Evolutionary conservation across 2,329 filamentous ascomycete species (phyloP).

Genomic region (Colletotrichum shisoi): DNA sequence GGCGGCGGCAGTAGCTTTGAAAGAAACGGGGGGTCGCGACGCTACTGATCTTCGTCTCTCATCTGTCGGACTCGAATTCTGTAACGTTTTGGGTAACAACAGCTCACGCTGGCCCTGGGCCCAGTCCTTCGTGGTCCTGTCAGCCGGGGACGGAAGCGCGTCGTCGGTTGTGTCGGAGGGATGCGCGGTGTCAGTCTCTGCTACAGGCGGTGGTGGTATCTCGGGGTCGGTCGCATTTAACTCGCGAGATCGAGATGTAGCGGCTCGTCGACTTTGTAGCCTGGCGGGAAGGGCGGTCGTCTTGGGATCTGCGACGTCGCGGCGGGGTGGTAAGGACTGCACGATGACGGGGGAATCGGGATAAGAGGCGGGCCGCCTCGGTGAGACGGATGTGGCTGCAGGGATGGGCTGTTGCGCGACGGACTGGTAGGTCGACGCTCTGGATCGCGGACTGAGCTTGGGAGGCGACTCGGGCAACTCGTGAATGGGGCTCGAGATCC

Average conservation of each 20-base stretch:
- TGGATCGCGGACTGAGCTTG: slow-evolving; percentile 42
- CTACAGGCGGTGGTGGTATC: slow-evolving; percentile 41
- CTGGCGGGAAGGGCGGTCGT: slow-evolving; percentile 45
- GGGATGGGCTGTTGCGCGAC: slow-evolving; percentile 42
- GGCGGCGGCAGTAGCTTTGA: slow-evolving; percentile 52
- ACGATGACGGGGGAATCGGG: slow-evolving; percentile 45
- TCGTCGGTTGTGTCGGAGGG: slow-evolving; percentile 44
- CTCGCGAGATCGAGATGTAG: slow-evolving; percentile 51
- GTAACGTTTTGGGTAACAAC: slow-evolving; percentile 55
- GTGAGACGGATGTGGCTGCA: slow-evolving; percentile 36
- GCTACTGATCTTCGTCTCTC: slow-evolving; percentile 55
- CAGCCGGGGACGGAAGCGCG: slow-evolving; percentile 41
- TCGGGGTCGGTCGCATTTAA: slow-evolving; percentile 49
- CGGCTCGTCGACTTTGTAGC: slow-evolving; percentile 51
- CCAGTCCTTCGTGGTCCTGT: slow-evolving; percentile 49
- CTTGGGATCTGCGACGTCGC: slow-evolving; percentile 41
- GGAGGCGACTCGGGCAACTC: slow-evolving; percentile 40
- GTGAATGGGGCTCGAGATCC: slow-evolving; percentile 36
- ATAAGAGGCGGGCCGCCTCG: slow-evolving; percentile 51
- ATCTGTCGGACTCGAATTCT: slow-evolving; percentile 54
- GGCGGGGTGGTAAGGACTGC: slow-evolving; percentile 18
- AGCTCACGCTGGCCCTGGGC: slow-evolving; percentile 58
- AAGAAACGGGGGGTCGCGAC: slow-evolving; percentile 60
- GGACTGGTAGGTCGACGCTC: slow-evolving; percentile 52
- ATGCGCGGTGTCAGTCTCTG: slow-evolving; percentile 48